Conservation (phyloP, 441 rosid species). For the Hypseocharis bilobata region DNA sequence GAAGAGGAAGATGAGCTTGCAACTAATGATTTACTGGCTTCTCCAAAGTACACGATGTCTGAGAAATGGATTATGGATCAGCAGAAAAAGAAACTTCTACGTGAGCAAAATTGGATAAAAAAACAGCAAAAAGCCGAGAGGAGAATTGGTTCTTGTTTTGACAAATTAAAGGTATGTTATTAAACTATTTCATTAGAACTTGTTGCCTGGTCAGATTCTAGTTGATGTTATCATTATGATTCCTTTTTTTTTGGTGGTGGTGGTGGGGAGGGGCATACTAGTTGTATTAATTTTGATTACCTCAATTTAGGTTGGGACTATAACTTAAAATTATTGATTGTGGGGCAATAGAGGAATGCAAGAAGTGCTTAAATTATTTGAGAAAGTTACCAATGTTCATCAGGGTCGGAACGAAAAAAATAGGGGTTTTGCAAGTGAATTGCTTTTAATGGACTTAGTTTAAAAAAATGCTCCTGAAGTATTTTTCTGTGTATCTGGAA, state of each 20-base stretch:
- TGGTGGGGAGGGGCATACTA: not conserved
- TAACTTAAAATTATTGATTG: not conserved
- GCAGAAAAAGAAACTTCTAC: slow-evolving; percentile 45
- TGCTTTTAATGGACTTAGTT: not conserved
- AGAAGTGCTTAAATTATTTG: not conserved
- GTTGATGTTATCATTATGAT: slow-evolving; percentile 3
- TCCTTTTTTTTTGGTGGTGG: not conserved
- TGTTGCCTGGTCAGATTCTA: slow-evolving; percentile 11
- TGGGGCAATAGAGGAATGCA: not conserved
- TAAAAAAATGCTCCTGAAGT: not conserved
- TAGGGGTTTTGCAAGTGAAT: not conserved
- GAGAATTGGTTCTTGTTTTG: slow-evolving; percentile 47
- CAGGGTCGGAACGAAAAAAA: too few relatives aligned
- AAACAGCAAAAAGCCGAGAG: slow-evolving; percentile 60
- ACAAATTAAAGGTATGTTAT: slow-evolving; percentile 59
- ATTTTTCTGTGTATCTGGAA: not conserved
- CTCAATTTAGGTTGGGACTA: not conserved
- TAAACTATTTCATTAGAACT: slow-evolving; percentile 10
- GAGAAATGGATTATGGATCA: slow-evolving; percentile 77
- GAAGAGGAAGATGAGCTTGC: slow-evolving; percentile 46
- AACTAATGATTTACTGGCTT: slow-evolving; percentile 34
- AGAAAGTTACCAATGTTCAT: too few relatives aligned
- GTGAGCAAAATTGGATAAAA: slow-evolving; percentile 49
- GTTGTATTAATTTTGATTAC: not conserved
- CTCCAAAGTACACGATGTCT: slow-evolving; percentile 67